phyloP scores from a whole-genome alignment of 23 red algal genomes.

The Gracilaria domingensis region DNA sequence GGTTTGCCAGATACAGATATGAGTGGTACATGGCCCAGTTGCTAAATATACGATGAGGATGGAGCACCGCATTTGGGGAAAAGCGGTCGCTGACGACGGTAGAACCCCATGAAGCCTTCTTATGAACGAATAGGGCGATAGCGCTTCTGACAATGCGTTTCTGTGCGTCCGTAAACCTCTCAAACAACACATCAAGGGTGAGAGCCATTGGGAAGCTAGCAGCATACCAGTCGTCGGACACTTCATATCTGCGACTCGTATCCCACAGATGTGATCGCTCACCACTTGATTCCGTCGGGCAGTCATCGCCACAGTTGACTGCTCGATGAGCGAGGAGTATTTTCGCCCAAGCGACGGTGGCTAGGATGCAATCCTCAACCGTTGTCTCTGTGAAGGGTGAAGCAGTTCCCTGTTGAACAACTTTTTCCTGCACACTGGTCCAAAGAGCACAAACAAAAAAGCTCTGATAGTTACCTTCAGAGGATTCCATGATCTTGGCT shows the following conservation, averaged over 20 bases:
- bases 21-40: slow-evolving; percentile 72
- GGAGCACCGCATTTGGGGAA: slow-evolving; percentile 38
- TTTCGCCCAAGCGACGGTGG: slow-evolving; percentile 60
- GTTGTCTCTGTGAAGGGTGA: neutral
- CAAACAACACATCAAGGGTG: slow-evolving; percentile 56
- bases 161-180: slow-evolving; percentile 28
- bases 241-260: slow-evolving; percentile 17
- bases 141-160: slow-evolving; percentile 30
- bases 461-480: slow-evolving; percentile 17
- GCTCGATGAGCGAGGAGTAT: slow-evolving; percentile 55
- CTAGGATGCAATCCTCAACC: slow-evolving; percentile 44
- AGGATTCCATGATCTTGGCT: slow-evolving; percentile 1
- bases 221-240: slow-evolving; percentile 39
- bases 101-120: slow-evolving; percentile 53
- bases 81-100: slow-evolving; percentile 4
- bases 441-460: slow-evolving; percentile 72
- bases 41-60: slow-evolving; percentile 68
- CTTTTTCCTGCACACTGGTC: slow-evolving; percentile 36
- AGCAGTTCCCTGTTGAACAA: neutral
- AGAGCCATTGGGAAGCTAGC: slow-evolving; percentile 31
- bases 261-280: slow-evolving; percentile 47
- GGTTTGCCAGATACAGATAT: slow-evolving; percentile 58
- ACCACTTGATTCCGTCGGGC: slow-evolving; percentile 33
- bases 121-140: slow-evolving; percentile 36
- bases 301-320: slow-evolving; percentile 26